A percentile compares a stretch with the other conserved stretches of the same genome.
phyloP scores from a whole-genome alignment of 495 filamentous ascomycete genomes.

The Hypoxylon intermedium region DNA sequence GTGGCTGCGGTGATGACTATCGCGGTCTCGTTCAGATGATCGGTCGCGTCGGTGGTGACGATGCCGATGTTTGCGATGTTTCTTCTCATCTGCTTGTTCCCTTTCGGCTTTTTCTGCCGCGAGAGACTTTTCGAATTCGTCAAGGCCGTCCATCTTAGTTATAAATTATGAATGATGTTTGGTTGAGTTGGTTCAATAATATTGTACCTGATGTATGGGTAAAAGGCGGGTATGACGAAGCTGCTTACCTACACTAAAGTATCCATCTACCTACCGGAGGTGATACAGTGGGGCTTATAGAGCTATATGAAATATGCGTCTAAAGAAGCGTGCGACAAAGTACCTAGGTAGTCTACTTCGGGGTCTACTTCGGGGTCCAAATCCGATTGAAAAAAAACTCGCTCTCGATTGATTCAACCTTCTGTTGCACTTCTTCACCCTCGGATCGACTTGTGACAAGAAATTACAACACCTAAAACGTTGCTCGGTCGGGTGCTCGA shows the following conservation, averaged over 20 bases:
- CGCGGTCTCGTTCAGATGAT: slow-evolving; percentile 50
- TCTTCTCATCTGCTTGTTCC: slow-evolving; percentile 50
- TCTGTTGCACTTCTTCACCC: no score
- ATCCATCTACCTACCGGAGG: no score
- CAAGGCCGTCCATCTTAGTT: slow-evolving; percentile 56
- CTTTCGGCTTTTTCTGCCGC: slow-evolving; percentile 60
- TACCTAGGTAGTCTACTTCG: no score
- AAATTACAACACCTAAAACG: slow-evolving; percentile 1
- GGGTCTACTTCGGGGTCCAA: no score
- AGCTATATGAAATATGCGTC: no score
- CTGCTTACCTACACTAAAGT: no score
- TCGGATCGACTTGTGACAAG: background rate
- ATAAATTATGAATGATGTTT: background rate
- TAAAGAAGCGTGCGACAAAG: background rate
- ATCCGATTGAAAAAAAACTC: no score
- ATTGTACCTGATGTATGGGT: no score
- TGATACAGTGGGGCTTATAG: no score
- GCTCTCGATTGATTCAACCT: no score
- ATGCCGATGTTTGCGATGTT: slow-evolving; percentile 54
- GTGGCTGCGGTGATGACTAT: slow-evolving; percentile 42
- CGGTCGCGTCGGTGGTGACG: slow-evolving; percentile 52
- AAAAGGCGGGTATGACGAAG: no score
- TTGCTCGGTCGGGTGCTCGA: slow-evolving; percentile 11
- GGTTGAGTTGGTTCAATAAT: no score
- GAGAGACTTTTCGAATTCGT: slow-evolving; percentile 62